These are phyloP conservation scores for Clavispora phyllophila DNA, from an alignment of 805 yeast species.

Conservation along the genomic window DNA sequence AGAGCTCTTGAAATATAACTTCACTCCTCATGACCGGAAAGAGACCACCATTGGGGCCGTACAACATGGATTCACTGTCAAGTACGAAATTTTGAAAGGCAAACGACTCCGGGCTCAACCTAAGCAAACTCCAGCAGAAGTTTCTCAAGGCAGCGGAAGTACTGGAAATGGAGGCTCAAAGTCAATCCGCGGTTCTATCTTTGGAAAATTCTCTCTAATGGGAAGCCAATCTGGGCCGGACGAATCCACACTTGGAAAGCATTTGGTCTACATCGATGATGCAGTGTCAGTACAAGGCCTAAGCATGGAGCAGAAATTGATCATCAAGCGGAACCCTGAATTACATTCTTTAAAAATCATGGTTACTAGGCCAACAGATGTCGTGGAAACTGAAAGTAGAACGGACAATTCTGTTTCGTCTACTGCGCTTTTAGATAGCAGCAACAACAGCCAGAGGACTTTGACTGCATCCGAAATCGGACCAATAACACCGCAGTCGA, in stretches of 20 bases:
- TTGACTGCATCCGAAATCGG: not conserved
- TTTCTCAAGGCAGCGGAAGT: not conserved
- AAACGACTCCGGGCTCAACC: slow-evolving; percentile 30
- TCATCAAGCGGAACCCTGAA: slow-evolving; percentile 24
- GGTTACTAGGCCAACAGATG: slow-evolving; percentile 31
- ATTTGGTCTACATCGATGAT: slow-evolving; percentile 14
- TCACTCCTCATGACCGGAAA: slow-evolving; percentile 27
- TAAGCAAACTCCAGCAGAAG: slow-evolving; percentile 4
- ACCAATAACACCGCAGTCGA: slow-evolving; percentile 23
- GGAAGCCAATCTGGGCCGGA: slow-evolving; percentile 4
- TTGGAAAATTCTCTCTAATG: slow-evolving; percentile 34
- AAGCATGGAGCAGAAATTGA: slow-evolving; percentile 29
- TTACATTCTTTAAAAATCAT: slow-evolving; percentile 28
- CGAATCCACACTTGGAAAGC: slow-evolving; percentile 4
- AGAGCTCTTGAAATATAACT: slow-evolving; percentile 31
- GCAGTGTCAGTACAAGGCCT: slow-evolving; percentile 31
- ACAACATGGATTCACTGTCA: slow-evolving; percentile 32
- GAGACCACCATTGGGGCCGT: slow-evolving; percentile 26
- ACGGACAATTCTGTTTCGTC: slow-evolving; percentile 31
- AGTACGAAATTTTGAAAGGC: slow-evolving; percentile 36
- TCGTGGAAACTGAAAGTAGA: slow-evolving; percentile 11
- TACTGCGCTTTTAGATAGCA: slow-evolving; percentile 25
- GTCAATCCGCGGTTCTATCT: slow-evolving; percentile 32
- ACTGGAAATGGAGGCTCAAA: slow-evolving; percentile 5
- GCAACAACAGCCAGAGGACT: not conserved